Percentiles rank a stretch among this genome's conserved stretches.
Conservation (phyloP, 2,329 filamentous ascomycete genomes). For the Paecilomyces fulvus region DNA sequence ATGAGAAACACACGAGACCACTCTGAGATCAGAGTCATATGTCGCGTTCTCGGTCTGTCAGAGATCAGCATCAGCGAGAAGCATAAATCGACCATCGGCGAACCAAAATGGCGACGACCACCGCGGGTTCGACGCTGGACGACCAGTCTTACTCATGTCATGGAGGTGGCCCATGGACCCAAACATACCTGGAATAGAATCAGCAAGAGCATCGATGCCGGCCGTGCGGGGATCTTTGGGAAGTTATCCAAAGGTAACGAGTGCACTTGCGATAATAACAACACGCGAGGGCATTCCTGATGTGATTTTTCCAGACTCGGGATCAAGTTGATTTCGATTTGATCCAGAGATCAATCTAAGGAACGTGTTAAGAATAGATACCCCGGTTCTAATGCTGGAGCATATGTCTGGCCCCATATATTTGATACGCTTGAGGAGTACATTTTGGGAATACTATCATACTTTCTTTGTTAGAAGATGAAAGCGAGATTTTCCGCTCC, state of each 20-base stretch:
- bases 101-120: background rate
- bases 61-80: background rate
- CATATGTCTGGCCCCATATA: too few relatives aligned
- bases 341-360: too few relatives aligned
- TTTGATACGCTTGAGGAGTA: too few relatives aligned
- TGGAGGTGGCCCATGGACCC: background rate
- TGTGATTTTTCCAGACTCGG: background rate
- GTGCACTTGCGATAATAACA: background rate
- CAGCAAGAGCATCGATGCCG: background rate
- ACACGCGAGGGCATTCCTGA: background rate
- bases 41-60: conserved; percentile 1
- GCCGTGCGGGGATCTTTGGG: background rate
- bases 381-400: too few relatives aligned
- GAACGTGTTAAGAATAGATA: too few relatives aligned
- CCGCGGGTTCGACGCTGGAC: background rate
- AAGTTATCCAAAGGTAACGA: background rate
- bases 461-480: too few relatives aligned
- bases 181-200: background rate
- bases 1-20: conserved; percentile 76
- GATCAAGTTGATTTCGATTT: too few relatives aligned
- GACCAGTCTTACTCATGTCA: background rate
- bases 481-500: too few relatives aligned
- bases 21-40: conserved; percentile 47
- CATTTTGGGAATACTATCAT: too few relatives aligned
- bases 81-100: background rate